Evolutionary conservation across 345 rosid species (phyloP).

Genomic region (Hirschfeldia incana): DNA sequence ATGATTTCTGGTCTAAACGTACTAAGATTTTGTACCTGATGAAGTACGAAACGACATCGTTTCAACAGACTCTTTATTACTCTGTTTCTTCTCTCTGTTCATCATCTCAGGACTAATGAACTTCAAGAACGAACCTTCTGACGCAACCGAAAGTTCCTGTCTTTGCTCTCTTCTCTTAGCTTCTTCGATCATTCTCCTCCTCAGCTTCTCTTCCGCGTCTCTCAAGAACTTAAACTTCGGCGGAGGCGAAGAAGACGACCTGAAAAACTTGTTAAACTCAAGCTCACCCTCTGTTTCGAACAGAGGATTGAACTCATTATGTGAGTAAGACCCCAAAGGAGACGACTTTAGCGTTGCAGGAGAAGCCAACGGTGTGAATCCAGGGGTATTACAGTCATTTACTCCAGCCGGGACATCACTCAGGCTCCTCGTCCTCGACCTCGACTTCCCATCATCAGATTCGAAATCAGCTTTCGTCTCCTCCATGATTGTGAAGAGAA

Average conservation of each 20-base stretch:
- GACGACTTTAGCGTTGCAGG: slow-evolving; percentile 59
- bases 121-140: slow-evolving; percentile 61
- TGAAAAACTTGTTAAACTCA: slow-evolving; percentile 49
- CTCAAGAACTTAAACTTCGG: slow-evolving; percentile 94
- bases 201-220: slow-evolving; percentile 86
- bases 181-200: slow-evolving; percentile 58
- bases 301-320: slow-evolving; percentile 76
- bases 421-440: slow-evolving; percentile 72
- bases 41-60: slow-evolving; percentile 44
- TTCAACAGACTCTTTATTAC: slow-evolving; percentile 35
- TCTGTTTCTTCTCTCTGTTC: slow-evolving; percentile 45
- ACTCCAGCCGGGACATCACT: slow-evolving; percentile 53
- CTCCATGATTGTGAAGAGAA: slow-evolving; percentile 92
- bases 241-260: slow-evolving; percentile 74
- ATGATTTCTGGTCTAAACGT: slow-evolving; percentile 43
- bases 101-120: slow-evolving; percentile 50
- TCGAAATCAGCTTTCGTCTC: slow-evolving; percentile 96
- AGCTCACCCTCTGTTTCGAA: slow-evolving; percentile 69
- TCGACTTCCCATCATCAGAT: slow-evolving; percentile 80
- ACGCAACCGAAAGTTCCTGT: neutral
- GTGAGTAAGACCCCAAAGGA: slow-evolving; percentile 50
- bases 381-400: slow-evolving; percentile 48
- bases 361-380: slow-evolving; percentile 69
- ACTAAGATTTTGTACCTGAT: slow-evolving; percentile 63
- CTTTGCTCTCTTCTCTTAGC: slow-evolving; percentile 45